Conservation (phyloP, 805 yeast species). For the Alloascoidea africana region DNA sequence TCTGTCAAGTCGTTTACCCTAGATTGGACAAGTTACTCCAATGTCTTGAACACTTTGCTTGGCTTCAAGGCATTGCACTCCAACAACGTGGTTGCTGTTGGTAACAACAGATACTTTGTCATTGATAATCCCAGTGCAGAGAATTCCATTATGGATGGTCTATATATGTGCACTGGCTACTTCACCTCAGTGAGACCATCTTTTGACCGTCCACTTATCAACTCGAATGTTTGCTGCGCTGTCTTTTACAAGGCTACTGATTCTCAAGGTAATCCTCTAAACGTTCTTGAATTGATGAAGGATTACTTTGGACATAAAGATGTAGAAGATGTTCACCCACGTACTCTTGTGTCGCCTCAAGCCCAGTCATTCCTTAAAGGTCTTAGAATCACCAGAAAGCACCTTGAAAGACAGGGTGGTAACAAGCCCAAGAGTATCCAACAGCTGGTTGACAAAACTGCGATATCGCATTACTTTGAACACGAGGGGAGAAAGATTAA, state of each 20-base stretch:
- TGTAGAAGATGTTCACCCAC: constrained; percentile 1
- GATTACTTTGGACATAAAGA: constrained; percentile 11
- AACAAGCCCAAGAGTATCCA: constrained; percentile 13
- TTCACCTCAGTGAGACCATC: constrained; percentile 17
- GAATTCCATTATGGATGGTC: constrained; percentile 14
- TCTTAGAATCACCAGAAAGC: constrained; percentile 12
- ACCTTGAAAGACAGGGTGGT: constrained; percentile 11
- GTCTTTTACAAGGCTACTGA: constrained; percentile 15
- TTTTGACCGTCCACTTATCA: constrained; percentile 13
- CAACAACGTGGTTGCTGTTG: constrained; percentile 12
- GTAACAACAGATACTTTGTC: constrained; percentile 12
- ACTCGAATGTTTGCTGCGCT: constrained; percentile 16
- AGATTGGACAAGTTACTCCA: constrained; percentile 12
- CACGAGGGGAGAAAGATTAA: constrained; percentile 12
- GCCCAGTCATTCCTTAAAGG: constrained; percentile 13
- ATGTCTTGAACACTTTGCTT: constrained; percentile 12
- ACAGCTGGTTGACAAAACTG: constrained; percentile 11
- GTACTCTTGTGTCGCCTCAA: constrained; percentile 3
- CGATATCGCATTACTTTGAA: constrained; percentile 12
- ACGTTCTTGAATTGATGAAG: constrained; percentile 13
- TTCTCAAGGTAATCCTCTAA: constrained; percentile 12
- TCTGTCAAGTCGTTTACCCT: constrained; percentile 8
- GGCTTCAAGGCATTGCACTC: constrained; percentile 12
- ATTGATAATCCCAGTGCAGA: constrained; percentile 13
- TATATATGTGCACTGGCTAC: constrained; percentile 16